Base-by-base conservation (phyloP, 306 rosid genomes). In the Sophora flavescens region DNA sequence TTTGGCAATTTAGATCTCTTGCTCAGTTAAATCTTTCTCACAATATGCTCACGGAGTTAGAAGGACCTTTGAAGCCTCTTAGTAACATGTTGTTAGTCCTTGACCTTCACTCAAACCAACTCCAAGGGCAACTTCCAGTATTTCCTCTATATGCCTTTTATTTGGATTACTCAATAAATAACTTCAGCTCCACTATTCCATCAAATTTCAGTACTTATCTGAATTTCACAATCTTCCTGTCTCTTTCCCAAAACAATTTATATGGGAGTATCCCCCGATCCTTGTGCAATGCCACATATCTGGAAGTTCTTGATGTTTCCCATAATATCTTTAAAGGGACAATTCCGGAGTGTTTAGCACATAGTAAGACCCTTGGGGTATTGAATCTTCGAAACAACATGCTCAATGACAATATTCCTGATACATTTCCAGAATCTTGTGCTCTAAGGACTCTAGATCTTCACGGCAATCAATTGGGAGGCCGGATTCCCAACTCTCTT, bases 21-120 rank as follows among this genome's bases (percentile, higher is more conserved):
- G 0, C 0, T 1, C 16, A 44, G 2, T 38, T 89, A 41, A 91
- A 89, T 65, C 86, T 91, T 41, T 89, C 97, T 33, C 26, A 51
- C 68, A 91, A 91, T 70, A 38, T 17, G 0, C 39, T 91, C 7
- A 8, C 0, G 2, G 17, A 16, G 14, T 7, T 80, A 14, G 71
- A 66, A 38, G 80, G 74, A 44, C 63, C 75, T 17, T n/a, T 33
- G 0, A 18, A 11, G 0, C 60, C 78, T 66, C 8, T 26, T 61
- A 8, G 22, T 16, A 6, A 47, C 26, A 2, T 0, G 1, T 11
- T 87, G 63, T 0, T 22, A 0, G 0, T 26, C 1, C 68, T 89
- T 47, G 91, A 87, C 74, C 86, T 89, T 5, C 82, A 72, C 57
- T 38, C 60, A 3, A 89, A 89, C 78, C 53, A 44, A 2, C 79